Evolutionary conservation across 306 rosid genomes (phyloP), one percentile per base, ranked within the genome.

Genomic region (Lupinus albus): DNA sequence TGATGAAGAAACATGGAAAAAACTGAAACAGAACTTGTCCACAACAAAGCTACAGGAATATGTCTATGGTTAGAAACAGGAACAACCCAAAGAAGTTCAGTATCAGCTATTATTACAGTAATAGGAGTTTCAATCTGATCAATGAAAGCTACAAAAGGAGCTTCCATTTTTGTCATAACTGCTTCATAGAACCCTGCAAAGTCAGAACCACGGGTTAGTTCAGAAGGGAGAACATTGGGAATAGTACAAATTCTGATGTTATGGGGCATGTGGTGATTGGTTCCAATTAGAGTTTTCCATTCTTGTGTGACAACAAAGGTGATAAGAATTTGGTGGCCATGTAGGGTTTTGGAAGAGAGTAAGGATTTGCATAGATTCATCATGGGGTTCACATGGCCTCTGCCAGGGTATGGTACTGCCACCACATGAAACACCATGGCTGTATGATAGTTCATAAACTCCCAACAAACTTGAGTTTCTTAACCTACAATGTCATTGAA

Each of bases 241-340:
- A 83, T 28, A 14, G 85, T 56, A 7, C 72, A 58, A 30, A 80
- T 54, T 15, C 44, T 57, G 42, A 85, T 46, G 30, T 83, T 80
- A 1, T 35, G 12, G 3, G 84, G 87, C 52, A 3, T 25, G 0
- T 52, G 68, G 5, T 73, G 66, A 25, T 79, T 76, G 25, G 81
- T 49, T 21, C 69, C 68, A 42, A 85, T 68, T 42, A 61, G 59
- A 21, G 71, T 64, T 41, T 58, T 65, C 87, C 88, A 83, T 64
- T 86, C 88, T 39, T 39, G 79, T 11, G 91, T 86, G 67, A 85
- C 77, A 25, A 86, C 81, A 44, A 83, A 80, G 71, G 83, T 83
- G 64, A 86, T 61, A 51, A 76, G 71, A 48, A 78, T 63, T 3
- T 76, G 50, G 14, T 25, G 55, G 5, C 13, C 28, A 1, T 74